These are phyloP conservation scores for Pseudognaphalium luteoalbum DNA, from an alignment of 129 eudicot species.

Conservation along the genomic window DNA sequence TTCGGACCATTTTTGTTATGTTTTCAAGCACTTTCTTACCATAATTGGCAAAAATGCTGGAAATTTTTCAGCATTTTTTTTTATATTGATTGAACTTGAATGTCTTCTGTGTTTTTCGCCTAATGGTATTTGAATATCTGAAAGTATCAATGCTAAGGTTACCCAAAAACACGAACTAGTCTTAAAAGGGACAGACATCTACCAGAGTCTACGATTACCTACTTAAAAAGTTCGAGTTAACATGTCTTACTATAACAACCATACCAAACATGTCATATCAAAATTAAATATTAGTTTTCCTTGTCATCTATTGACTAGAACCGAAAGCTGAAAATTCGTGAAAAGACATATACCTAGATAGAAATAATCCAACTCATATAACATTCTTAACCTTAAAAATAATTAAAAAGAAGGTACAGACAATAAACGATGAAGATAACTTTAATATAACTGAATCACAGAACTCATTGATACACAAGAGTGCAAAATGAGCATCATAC, in stretches of 20 bases:
- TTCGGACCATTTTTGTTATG: background rate
- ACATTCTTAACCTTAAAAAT: background rate
- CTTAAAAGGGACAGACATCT: background rate
- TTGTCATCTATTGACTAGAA: background rate
- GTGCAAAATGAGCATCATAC: background rate
- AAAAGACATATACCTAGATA: background rate
- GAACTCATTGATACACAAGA: background rate
- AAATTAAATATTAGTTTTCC: background rate
- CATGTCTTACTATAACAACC: background rate
- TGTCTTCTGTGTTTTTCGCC: background rate
- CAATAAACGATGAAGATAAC: background rate
- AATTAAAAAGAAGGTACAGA: background rate
- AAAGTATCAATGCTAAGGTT: background rate
- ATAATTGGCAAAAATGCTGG: background rate
- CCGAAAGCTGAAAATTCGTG: background rate
- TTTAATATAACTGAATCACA: background rate
- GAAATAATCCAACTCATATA: background rate
- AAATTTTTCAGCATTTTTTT: too few species aligned
- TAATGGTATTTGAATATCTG: background rate
- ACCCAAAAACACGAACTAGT: background rate
- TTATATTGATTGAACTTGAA: background rate
- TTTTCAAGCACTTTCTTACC: background rate
- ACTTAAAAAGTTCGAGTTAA: background rate
- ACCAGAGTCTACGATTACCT: background rate
- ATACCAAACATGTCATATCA: background rate